Base-by-base conservation (phyloP, 139 green algal species). In the Volvox africanus region DNA sequence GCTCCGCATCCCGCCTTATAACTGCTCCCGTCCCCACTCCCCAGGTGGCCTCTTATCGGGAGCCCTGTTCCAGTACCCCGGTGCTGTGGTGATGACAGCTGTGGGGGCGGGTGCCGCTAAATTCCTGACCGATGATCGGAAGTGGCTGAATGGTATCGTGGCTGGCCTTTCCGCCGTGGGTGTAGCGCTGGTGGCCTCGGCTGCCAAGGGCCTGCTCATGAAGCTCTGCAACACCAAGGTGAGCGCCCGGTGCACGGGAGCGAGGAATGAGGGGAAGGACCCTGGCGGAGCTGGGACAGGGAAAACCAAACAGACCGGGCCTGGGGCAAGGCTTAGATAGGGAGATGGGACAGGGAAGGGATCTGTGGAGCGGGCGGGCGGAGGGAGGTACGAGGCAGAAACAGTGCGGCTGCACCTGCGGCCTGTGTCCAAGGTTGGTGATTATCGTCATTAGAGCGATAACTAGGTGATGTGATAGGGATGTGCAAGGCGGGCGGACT, bases 51-150 rank as follows among this genome's bases (percentile, higher is more conserved):
- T 98, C 55, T 78, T 98, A 32, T 95, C 93, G 24, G 97, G 94
- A 20, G 93, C 96, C 1, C 95, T 99, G 86, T 99, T 99, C 94
- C 97, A 99, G 93, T 97, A 97, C 87, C 98, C 98, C 0, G 97
- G 97, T 36, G 91, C 97, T 13, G 19, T 98, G 87, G 95, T 99
- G 44, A 97, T 98, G 93, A 95, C 96, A 28, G 88, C 96, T 18
- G 87, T 98, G 17, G 97, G 97, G n/a, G 93, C 96, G 28, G 95
- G 92, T 24, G 95, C 96, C 16, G 96, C 96, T 20, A 87, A 95
- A 21, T 93, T 90, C 6, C 93, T 98, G 22, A 88, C 88, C 0
- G 30, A 94, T 50, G 91, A 95, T 0, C 80, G 92, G 13, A 81
- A 76, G 19, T 97, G 94, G 93, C 92, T 98, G 19, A 26, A 62